These are phyloP conservation scores for Dactylella cylindrospora DNA, from an alignment of 2,329 filamentous ascomycete genomes.

Conservation along the genomic window DNA sequence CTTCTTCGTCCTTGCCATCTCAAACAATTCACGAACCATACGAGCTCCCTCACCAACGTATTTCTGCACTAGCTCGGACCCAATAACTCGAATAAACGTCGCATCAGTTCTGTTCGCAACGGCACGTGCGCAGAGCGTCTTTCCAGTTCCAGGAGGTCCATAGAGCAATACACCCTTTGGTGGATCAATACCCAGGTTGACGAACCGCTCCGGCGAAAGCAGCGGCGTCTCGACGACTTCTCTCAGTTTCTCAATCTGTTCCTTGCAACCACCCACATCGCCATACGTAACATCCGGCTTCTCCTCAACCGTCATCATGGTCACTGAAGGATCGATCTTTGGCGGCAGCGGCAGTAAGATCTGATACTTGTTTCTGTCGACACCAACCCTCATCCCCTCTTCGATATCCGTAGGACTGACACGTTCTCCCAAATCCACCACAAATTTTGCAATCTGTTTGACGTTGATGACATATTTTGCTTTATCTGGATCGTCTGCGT, in stretches of 20 bases:
- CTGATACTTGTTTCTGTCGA: slow-evolving; percentile 98
- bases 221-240: slow-evolving; percentile 99
- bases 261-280: slow-evolving; percentile 97
- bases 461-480: slow-evolving; percentile 99
- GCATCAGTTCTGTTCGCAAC: slow-evolving; percentile 98
- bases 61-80: slow-evolving; percentile 96
- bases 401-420: slow-evolving; percentile 99
- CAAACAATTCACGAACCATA: slow-evolving; percentile 98
- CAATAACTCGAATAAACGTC: slow-evolving; percentile 98
- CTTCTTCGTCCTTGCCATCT: slow-evolving; percentile 99
- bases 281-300: slow-evolving; percentile 99
- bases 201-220: slow-evolving; percentile 92
- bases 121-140: slow-evolving; percentile 94
- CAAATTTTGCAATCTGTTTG: slow-evolving; percentile 99
- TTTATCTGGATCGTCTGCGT: slow-evolving; percentile 94
- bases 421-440: slow-evolving; percentile 93
- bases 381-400: slow-evolving; percentile 96
- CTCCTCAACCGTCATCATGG: slow-evolving; percentile 99
- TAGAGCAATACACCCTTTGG: slow-evolving; percentile 97
- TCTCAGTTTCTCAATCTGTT: slow-evolving; percentile 97
- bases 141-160: slow-evolving; percentile 95
- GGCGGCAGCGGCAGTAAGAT: slow-evolving; percentile 93
- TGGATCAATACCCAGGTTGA: slow-evolving; percentile 97
- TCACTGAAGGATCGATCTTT: slow-evolving; percentile 98
- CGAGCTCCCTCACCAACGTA: slow-evolving; percentile 97